A percentile compares a stretch with the other conserved stretches of the same genome.
Conservation (phyloP, 352 stramenopile species). For the Pythium aquatile region DNA sequence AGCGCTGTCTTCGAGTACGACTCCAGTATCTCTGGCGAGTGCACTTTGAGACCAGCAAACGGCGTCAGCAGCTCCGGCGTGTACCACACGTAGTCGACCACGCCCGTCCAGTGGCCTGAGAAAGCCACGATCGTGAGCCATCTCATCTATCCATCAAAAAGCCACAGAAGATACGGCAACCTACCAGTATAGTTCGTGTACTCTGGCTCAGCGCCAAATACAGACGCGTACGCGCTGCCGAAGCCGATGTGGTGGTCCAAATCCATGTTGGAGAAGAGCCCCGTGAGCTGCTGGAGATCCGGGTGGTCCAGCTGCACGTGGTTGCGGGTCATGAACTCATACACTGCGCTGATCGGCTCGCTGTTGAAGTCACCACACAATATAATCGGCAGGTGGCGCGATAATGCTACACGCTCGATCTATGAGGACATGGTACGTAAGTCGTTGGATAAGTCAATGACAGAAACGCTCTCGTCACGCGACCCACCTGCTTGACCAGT, state of each 20-base stretch:
- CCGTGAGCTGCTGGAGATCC: conserved; percentile 70
- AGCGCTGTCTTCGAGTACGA: conserved; percentile 89
- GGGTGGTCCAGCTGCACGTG: conserved; percentile 87
- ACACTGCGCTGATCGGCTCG: conserved; percentile 95
- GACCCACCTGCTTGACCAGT: conserved; percentile 79
- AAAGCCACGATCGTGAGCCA: background rate
- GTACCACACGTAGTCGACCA: conserved; percentile 99
- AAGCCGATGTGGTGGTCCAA: conserved; percentile 94
- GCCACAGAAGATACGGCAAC: background rate
- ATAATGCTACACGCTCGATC: conserved; percentile 72
- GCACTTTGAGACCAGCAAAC: conserved; percentile 93
- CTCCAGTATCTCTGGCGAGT: conserved; percentile 87
- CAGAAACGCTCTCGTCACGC: background rate
- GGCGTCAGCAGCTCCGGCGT: conserved; percentile 90
- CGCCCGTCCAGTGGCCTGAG: conserved; percentile 91
- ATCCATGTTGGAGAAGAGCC: conserved; percentile 55
- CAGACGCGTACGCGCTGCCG: conserved; percentile 93
- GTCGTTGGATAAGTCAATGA: background rate
- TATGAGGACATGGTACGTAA: conserved; percentile 14
- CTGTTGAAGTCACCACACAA: conserved; percentile 99
- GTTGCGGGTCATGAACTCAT: conserved; percentile 94
- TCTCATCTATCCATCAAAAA: conserved; percentile 12
- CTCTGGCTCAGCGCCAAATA: conserved; percentile 95
- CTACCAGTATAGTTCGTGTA: conserved; percentile 98
- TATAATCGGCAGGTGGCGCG: conserved; percentile 91